phyloP scores from a whole-genome alignment of 2,329 filamentous ascomycete genomes.

The Calcarisporium arbuscula region DNA sequence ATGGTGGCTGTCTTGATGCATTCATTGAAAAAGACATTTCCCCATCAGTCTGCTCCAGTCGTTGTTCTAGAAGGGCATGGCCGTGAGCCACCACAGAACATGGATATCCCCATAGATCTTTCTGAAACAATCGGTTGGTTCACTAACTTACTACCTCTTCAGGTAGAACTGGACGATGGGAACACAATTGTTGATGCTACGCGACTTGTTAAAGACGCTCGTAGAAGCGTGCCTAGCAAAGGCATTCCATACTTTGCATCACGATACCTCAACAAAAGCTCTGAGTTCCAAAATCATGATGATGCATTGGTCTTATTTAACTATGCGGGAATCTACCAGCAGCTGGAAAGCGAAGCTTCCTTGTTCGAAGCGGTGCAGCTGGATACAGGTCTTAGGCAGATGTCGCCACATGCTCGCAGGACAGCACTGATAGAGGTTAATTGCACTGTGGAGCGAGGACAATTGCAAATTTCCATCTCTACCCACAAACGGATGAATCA shows the following conservation, averaged over 20 bases:
- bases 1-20: conserved; percentile 25
- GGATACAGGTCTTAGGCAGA: too few relatives aligned
- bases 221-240: conserved; percentile 25
- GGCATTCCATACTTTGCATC: conserved; percentile 32
- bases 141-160: conserved; percentile 32
- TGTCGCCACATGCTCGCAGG: too few relatives aligned
- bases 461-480: too few relatives aligned
- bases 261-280: conserved; percentile 18
- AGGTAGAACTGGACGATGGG: conserved; percentile 7
- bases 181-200: conserved; percentile 7
- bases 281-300: background rate
- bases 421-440: too few relatives aligned
- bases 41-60: conserved; percentile 23
- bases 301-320: background rate
- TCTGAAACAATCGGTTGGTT: conserved; percentile 40
- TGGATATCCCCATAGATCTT: conserved; percentile 22
- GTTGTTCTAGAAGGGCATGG: conserved; percentile 37
- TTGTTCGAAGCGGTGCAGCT: conserved; percentile 3
- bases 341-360: conserved; percentile 28
- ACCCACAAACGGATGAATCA: too few relatives aligned
- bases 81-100: conserved; percentile 27
- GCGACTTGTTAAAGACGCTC: conserved; percentile 26
- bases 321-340: conserved; percentile 26
- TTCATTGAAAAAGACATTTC: conserved; percentile 29
- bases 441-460: too few relatives aligned